These are phyloP conservation scores for Xylaria sp. DNA, from an alignment of 2,329 filamentous ascomycete species.

Conservation along the genomic window DNA sequence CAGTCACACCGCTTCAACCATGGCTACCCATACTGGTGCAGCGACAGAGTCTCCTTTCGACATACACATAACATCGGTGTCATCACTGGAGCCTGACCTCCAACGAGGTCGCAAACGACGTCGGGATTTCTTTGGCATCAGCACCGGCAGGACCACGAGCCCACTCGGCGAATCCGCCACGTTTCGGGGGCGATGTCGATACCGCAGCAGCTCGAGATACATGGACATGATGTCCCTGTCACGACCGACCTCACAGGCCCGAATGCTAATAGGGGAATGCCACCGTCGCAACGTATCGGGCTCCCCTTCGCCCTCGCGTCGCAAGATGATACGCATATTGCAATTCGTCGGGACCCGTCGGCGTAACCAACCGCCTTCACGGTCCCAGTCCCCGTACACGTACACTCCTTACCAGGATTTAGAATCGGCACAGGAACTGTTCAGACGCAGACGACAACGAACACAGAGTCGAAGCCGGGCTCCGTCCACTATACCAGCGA, in stretches of 20 bases:
- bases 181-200: constrained; percentile 38
- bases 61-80: constrained; percentile 23
- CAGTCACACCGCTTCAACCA: constrained; percentile 12
- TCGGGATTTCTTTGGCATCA: constrained; percentile 30
- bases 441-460: constrained; percentile 34
- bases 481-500: constrained; percentile 18
- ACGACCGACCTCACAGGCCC: constrained; percentile 16
- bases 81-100: constrained; percentile 32
- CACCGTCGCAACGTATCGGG: constrained; percentile 27
- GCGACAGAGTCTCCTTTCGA: constrained; percentile 25
- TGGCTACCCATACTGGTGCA: constrained; percentile 22
- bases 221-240: constrained; percentile 25
- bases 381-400: constrained; percentile 30
- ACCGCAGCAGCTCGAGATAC: constrained; percentile 35
- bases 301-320: constrained; percentile 38
- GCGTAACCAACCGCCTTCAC: constrained; percentile 40
- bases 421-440: constrained; percentile 16
- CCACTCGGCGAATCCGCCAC: constrained; percentile 37
- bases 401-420: constrained; percentile 10
- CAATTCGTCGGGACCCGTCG: constrained; percentile 34
- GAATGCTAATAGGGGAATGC: constrained; percentile 5
- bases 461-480: constrained; percentile 36
- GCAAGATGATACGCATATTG: constrained; percentile 38
- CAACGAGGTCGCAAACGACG: constrained; percentile 36
- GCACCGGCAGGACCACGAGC: constrained; percentile 25